Evolutionary conservation across 305 asterid species (phyloP).

Genomic region (Fraxinus floribunda): DNA sequence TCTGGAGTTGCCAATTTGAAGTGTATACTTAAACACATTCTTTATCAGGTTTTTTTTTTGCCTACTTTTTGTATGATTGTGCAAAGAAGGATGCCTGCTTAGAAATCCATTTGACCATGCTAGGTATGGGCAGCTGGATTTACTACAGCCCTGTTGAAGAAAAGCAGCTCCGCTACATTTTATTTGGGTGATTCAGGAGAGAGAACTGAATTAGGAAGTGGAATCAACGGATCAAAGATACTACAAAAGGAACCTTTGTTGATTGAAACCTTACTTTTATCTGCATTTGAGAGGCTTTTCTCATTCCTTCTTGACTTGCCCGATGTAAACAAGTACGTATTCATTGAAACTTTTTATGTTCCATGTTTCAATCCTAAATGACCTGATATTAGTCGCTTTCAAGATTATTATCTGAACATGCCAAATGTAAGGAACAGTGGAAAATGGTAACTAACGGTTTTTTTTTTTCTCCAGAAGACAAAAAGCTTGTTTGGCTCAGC

Average conservation of each 20-base stretch:
- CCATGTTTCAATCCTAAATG: background rate
- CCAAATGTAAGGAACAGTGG: background rate
- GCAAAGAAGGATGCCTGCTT: slow-evolving; percentile 10
- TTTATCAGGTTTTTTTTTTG: background rate
- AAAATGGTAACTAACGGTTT: background rate
- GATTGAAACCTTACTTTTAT: slow-evolving; percentile 51
- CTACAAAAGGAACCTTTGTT: slow-evolving; percentile 39
- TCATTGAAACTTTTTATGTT: background rate
- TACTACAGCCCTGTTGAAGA: slow-evolving; percentile 74
- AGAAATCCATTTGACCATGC: slow-evolving; percentile 16
- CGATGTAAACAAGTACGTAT: slow-evolving; percentile 39
- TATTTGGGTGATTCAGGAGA: slow-evolving; percentile 40
- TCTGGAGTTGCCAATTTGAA: background rate
- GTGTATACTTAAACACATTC: background rate
- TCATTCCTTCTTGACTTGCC: slow-evolving; percentile 60
- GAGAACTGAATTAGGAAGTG: slow-evolving; percentile 32
- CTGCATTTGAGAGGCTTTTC: slow-evolving; percentile 67
- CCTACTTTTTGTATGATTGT: slow-evolving; percentile 1
- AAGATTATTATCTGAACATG: background rate
- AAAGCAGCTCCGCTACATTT: slow-evolving; percentile 53
- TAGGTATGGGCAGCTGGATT: slow-evolving; percentile 99
- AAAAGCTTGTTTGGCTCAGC: background rate
- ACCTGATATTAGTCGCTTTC: background rate
- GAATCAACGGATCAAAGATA: slow-evolving; percentile 26
- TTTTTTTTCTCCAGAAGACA: background rate